These are phyloP conservation scores for Aspergillus kassunensis DNA, from an alignment of 495 filamentous ascomycete genomes.

Conservation along the genomic window DNA sequence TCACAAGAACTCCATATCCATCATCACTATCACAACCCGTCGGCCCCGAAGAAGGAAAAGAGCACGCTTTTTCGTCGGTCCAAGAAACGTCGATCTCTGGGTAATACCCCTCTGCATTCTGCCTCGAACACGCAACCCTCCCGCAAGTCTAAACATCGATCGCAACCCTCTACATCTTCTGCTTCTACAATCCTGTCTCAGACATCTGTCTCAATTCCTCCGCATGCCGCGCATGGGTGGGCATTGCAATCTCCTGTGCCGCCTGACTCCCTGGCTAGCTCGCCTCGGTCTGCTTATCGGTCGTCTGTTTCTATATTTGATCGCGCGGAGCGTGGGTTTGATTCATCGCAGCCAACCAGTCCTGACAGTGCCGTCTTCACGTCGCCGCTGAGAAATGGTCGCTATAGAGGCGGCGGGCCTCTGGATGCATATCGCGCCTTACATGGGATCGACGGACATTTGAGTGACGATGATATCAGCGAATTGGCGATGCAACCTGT, in stretches of 20 bases:
- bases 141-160: conserved; percentile 35
- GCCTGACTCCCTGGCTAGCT: conserved; percentile 72
- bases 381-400: conserved; percentile 34
- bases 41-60: conserved; percentile 48
- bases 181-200: conserved; percentile 58
- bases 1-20: conserved; percentile 84
- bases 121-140: conserved; percentile 39
- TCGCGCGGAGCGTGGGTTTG: conserved; percentile 48
- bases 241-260: conserved; percentile 61
- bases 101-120: conserved; percentile 59
- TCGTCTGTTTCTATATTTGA: conserved; percentile 74
- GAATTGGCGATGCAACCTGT: conserved; percentile 24
- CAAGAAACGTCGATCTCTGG: conserved; percentile 64
- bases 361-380: conserved; percentile 66
- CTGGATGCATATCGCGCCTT: conserved; percentile 9
- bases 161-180: conserved; percentile 46
- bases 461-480: conserved; percentile 25
- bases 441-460: conserved; percentile 16
- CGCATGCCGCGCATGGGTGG: conserved; percentile 53
- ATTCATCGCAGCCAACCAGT: conserved; percentile 67
- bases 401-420: conserved; percentile 50
- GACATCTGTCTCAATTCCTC: conserved; percentile 58
- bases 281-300: conserved; percentile 69
- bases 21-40: conserved; percentile 80
- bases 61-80: conserved; percentile 47